Conservation (phyloP, 225 moss, liverwort and hornwort species). For the Polytrichum commune region DNA sequence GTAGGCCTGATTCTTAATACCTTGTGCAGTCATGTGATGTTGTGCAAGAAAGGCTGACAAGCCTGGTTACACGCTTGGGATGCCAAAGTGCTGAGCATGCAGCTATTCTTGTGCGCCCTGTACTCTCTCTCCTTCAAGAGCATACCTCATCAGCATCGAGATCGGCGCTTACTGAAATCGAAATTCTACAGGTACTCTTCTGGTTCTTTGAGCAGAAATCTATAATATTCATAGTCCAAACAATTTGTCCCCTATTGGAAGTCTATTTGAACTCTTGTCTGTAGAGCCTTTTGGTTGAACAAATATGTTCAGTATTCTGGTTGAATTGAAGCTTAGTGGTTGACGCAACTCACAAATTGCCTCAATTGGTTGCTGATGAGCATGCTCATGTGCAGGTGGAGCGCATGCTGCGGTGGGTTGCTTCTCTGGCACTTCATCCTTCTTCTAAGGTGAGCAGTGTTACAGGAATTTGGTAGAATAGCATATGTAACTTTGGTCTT, state of each 20-base stretch:
- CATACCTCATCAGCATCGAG: slow-evolving; percentile 43
- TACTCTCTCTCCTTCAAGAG: slow-evolving; percentile 70
- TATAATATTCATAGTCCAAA: too few species aligned
- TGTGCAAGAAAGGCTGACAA: slow-evolving; percentile 71
- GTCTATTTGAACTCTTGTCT: too few species aligned
- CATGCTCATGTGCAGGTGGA: slow-evolving; percentile 50
- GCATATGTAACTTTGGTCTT: too few species aligned
- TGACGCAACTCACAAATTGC: too few species aligned
- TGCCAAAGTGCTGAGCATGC: slow-evolving; percentile 85
- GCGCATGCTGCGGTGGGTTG: slow-evolving; percentile 55
- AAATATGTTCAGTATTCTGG: too few species aligned
- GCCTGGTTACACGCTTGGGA: slow-evolving; percentile 68
- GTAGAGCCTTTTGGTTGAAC: too few species aligned
- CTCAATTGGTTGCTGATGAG: too few species aligned
- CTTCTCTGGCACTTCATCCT: slow-evolving; percentile 74
- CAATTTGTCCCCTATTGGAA: too few species aligned
- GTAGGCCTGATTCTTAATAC: slow-evolving; percentile 21
- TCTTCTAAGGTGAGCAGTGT: slow-evolving; percentile 70
- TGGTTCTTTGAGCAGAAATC: slow-evolving; percentile 2
- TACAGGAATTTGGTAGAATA: neutral
- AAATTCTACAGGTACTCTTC: slow-evolving; percentile 50
- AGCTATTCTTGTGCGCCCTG: slow-evolving; percentile 67
- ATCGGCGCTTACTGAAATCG: slow-evolving; percentile 44
- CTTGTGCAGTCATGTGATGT: slow-evolving; percentile 69
- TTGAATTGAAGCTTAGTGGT: too few species aligned